Percentiles rank a stretch among this genome's conserved stretches.
Evolutionary conservation across 106 monocot genomes (phyloP).

Genomic region (Triglochin maritima): DNA sequence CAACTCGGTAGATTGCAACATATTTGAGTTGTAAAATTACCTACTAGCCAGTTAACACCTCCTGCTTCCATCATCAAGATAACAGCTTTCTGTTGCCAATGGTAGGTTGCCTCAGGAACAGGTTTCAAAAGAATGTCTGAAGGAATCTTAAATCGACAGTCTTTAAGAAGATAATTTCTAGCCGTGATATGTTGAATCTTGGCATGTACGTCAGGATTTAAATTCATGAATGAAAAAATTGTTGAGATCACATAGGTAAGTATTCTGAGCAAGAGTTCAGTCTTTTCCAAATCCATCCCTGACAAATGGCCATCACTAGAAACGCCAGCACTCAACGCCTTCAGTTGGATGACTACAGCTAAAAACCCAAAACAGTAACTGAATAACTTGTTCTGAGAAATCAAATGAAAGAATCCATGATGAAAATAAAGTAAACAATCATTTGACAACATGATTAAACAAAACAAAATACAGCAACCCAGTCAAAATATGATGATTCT

Average conservation of each 20-base stretch:
- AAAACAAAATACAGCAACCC: too few relatives aligned
- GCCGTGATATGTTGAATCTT: conserved; percentile 13
- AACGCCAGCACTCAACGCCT: conserved; percentile 47
- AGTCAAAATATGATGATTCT: too few relatives aligned
- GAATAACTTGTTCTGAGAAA: too few relatives aligned
- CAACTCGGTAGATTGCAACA: too few relatives aligned
- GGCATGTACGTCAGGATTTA: conserved; percentile 33
- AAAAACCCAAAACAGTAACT: conserved; percentile 8
- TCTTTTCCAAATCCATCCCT: conserved; percentile 34
- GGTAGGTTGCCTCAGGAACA: conserved; percentile 30
- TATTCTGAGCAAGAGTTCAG: conserved; percentile 54
- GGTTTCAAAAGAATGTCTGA: conserved; percentile 13
- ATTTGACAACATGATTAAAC: too few relatives aligned
- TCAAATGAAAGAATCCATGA: too few relatives aligned
- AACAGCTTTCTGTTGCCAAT: conserved; percentile 68
- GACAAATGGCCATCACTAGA: conserved; percentile 53
- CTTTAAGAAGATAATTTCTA: conserved; percentile 10
- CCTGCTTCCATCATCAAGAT: conserved; percentile 93
- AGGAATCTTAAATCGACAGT: conserved; percentile 13
- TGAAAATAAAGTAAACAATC: too few relatives aligned
- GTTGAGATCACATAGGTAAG: conserved; percentile 66
- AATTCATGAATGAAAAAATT: conserved; percentile 58
- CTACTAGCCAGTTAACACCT: conserved; percentile 98
- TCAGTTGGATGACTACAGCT: conserved; percentile 84
- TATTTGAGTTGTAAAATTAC: conserved; percentile 29